Conservation (phyloP, 805 yeast genomes). For the Kockiozyma suomiensis region DNA sequence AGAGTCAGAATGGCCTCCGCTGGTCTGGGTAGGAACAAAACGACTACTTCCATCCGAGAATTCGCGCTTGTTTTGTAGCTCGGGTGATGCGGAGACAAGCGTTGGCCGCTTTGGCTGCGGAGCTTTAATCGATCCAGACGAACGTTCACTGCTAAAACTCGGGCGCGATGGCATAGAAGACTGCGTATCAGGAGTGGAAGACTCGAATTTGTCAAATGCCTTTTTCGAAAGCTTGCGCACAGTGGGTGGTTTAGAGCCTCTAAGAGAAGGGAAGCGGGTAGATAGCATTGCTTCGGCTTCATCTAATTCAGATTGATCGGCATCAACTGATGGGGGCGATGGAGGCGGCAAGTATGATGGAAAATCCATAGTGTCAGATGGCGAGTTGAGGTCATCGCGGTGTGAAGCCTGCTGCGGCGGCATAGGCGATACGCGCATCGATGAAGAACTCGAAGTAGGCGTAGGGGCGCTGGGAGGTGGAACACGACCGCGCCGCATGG, state of each 20-base stretch:
- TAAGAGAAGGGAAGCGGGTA: constrained; percentile 11
- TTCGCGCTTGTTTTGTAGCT: constrained; percentile 5
- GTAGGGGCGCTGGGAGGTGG: constrained; percentile 22
- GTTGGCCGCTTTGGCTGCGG: constrained; percentile 25
- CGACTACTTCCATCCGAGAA: constrained; percentile 9
- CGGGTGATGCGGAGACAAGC: not conserved
- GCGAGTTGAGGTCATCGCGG: constrained; percentile 9
- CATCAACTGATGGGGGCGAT: constrained; percentile 13
- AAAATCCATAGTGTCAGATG: constrained; percentile 13
- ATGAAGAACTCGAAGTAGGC: not conserved
- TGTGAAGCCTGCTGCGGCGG: not conserved
- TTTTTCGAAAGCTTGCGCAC: not conserved
- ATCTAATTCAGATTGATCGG: constrained; percentile 4
- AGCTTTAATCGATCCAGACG: constrained; percentile 8
- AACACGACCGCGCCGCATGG: constrained; percentile 34
- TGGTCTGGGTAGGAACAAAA: not conserved
- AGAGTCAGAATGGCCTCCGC: not conserved
- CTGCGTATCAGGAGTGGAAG: not conserved
- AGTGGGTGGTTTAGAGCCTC: not conserved
- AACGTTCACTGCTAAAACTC: constrained; percentile 8
- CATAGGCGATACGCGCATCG: constrained; percentile 6
- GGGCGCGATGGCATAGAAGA: not conserved
- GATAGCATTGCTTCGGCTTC: constrained; percentile 18
- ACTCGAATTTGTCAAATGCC: constrained; percentile 12
- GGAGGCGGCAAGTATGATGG: constrained; percentile 25